Conservation (phyloP, 495 filamentous ascomycete genomes). For the Neurospora sp. region DNA sequence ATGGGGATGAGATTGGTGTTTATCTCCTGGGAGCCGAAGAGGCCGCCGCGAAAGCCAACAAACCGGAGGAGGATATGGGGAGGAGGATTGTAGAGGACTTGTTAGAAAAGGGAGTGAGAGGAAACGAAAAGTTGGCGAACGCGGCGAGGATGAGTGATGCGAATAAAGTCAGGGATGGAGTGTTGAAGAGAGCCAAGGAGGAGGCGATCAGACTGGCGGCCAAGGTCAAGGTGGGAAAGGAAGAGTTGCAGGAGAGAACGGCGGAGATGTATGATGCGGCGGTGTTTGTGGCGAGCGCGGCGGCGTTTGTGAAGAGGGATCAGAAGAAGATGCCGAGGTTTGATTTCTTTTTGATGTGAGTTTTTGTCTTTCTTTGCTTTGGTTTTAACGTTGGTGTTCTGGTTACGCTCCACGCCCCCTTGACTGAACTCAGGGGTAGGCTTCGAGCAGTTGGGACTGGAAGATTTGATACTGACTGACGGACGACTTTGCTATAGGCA, state of each 20-base stretch:
- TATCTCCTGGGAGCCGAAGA: slow-evolving; percentile 48
- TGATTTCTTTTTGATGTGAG: slow-evolving; percentile 73
- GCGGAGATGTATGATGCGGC: slow-evolving; percentile 67
- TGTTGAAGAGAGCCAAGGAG: slow-evolving; percentile 49
- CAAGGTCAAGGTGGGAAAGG: slow-evolving; percentile 35
- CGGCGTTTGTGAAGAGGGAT: slow-evolving; percentile 39
- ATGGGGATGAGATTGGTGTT: slow-evolving; percentile 38
- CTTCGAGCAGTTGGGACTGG: neutral
- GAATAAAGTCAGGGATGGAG: slow-evolving; percentile 58
- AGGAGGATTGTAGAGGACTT: slow-evolving; percentile 49
- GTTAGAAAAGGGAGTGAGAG: slow-evolving; percentile 42
- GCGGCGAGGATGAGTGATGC: slow-evolving; percentile 42
- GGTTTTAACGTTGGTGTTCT: neutral
- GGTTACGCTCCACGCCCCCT: neutral
- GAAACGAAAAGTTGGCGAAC: slow-evolving; percentile 41
- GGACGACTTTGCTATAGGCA: slow-evolving; percentile 19
- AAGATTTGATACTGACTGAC: neutral
- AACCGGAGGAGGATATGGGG: slow-evolving; percentile 16
- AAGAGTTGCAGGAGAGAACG: slow-evolving; percentile 54
- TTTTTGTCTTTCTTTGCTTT: neutral
- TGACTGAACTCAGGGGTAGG: neutral
- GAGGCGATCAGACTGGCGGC: slow-evolving; percentile 55
- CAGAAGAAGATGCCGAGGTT: slow-evolving; percentile 51
- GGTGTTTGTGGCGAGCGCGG: slow-evolving; percentile 50
- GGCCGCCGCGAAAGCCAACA: slow-evolving; percentile 18